phyloP scores from a whole-genome alignment of 2,329 filamentous ascomycete species.

The Emmonsiellopsis sp. region DNA sequence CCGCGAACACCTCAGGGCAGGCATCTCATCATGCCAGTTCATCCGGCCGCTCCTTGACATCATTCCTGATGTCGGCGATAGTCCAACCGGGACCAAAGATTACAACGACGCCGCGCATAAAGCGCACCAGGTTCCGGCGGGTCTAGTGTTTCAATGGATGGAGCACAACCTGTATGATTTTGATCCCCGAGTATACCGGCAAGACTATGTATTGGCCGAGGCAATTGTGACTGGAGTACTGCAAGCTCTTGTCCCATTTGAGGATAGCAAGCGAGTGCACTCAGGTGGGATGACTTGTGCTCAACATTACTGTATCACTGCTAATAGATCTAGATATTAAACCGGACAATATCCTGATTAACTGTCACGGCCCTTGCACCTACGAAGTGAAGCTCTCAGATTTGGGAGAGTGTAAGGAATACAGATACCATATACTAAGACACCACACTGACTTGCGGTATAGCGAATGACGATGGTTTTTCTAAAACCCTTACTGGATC shows the following conservation, averaged over 20 bases:
- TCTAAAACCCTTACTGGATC: slow-evolving; percentile 7
- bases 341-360: slow-evolving; percentile 7
- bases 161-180: slow-evolving; percentile 9
- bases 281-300: slow-evolving; percentile 7
- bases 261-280: slow-evolving; percentile 7
- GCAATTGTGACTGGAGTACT: slow-evolving; percentile 7
- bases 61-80: slow-evolving; percentile 5
- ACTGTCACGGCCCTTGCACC: slow-evolving; percentile 3
- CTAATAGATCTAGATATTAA: slow-evolving; percentile 7
- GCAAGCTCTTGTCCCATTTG: slow-evolving; percentile 8
- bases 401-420: slow-evolving; percentile 8
- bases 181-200: slow-evolving; percentile 6
- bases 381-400: slow-evolving; percentile 8
- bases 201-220: slow-evolving; percentile 8
- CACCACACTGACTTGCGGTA: slow-evolving; percentile 5
- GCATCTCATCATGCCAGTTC: slow-evolving; percentile 6
- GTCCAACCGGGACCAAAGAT: slow-evolving; percentile 5
- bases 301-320: slow-evolving; percentile 2
- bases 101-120: slow-evolving; percentile 2
- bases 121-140: slow-evolving; percentile 3
- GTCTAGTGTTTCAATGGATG: slow-evolving; percentile 8
- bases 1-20: slow-evolving; percentile 5
- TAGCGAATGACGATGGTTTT: slow-evolving; percentile 8
- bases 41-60: slow-evolving; percentile 6
- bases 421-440: slow-evolving; percentile 4